Percentiles rank a stretch among this genome's conserved stretches.
These are phyloP conservation scores for Umbelopsis isabellina DNA, from an alignment of 192 early-diverging fungal species.

Conservation along the genomic window DNA sequence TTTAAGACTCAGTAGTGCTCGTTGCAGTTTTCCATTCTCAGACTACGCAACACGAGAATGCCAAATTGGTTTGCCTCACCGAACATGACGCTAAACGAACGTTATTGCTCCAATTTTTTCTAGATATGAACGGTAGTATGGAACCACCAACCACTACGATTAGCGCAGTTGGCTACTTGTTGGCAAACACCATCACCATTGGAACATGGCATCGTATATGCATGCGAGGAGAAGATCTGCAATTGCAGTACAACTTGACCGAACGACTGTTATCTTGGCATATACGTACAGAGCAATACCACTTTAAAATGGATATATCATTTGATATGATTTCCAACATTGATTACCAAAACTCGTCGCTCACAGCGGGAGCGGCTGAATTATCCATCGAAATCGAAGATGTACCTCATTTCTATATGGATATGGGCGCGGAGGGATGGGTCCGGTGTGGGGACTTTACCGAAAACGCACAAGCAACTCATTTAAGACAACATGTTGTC, in stretches of 20 bases:
- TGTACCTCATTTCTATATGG: conserved; percentile 63
- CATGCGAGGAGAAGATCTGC: conserved; percentile 47
- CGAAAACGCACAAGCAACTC: conserved; percentile 62
- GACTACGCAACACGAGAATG: neutral
- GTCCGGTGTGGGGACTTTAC: conserved; percentile 68
- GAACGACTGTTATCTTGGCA: conserved; percentile 61
- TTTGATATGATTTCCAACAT: conserved; percentile 53
- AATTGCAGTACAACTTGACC: conserved; percentile 55
- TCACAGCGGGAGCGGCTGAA: neutral
- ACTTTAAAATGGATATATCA: conserved; percentile 70
- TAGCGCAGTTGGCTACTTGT: conserved; percentile 28
- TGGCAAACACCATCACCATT: conserved; percentile 60
- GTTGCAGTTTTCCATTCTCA: conserved; percentile 8
- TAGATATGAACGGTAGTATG: neutral
- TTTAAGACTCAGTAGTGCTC: neutral
- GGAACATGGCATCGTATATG: conserved; percentile 68
- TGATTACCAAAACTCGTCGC: conserved; percentile 32
- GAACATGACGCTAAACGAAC: neutral
- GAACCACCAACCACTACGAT: neutral
- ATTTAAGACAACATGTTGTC: conserved; percentile 52
- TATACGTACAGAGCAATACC: conserved; percentile 55
- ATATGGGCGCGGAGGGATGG: conserved; percentile 42
- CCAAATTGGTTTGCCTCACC: neutral
- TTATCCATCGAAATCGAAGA: conserved; percentile 51
- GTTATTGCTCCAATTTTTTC: too few species aligned